Conservation (phyloP, 805 yeast species). For the Barnettozyma botsteinii region DNA sequence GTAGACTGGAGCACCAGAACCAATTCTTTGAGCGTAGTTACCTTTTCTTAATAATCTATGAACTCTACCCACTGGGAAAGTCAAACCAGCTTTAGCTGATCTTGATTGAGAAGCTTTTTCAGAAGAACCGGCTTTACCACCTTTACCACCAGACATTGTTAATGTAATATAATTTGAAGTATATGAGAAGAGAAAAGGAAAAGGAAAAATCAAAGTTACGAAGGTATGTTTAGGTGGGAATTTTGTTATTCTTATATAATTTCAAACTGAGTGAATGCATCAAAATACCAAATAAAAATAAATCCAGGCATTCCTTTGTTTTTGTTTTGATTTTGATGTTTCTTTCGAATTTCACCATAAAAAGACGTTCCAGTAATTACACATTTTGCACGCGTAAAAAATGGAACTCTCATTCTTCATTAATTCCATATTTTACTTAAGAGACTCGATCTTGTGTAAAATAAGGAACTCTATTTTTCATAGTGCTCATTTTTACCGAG, state of each 20-base stretch:
- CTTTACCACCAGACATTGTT: slow-evolving; percentile 62
- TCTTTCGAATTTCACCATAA: too few relatives aligned
- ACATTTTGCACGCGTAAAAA: not conserved
- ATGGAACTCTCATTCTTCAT: not conserved
- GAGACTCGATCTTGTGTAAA: not conserved
- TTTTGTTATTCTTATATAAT: slow-evolving; percentile 2
- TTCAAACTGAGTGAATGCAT: not conserved
- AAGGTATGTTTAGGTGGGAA: not conserved
- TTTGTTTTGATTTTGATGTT: slow-evolving; percentile 5
- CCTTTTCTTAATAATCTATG: slow-evolving; percentile 96
- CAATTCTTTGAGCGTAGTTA: slow-evolving; percentile 96
- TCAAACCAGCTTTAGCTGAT: slow-evolving; percentile 97
- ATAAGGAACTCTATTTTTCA: not conserved
- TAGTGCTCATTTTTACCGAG: slow-evolving; percentile 6
- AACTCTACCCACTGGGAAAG: slow-evolving; percentile 99
- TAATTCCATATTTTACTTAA: not conserved
- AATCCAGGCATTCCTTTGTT: too few relatives aligned
- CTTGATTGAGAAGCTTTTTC: slow-evolving; percentile 96
- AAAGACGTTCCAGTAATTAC: not conserved
- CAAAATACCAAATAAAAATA: too few relatives aligned
- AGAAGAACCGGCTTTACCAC: slow-evolving; percentile 92
- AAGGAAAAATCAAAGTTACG: not conserved
- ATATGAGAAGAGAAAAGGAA: slow-evolving; percentile 3
- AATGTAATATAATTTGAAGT: slow-evolving; percentile 11
- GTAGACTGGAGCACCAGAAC: slow-evolving; percentile 99